Conservation (phyloP, 2,329 filamentous ascomycete genomes). For the Lachnellula willkommii region DNA sequence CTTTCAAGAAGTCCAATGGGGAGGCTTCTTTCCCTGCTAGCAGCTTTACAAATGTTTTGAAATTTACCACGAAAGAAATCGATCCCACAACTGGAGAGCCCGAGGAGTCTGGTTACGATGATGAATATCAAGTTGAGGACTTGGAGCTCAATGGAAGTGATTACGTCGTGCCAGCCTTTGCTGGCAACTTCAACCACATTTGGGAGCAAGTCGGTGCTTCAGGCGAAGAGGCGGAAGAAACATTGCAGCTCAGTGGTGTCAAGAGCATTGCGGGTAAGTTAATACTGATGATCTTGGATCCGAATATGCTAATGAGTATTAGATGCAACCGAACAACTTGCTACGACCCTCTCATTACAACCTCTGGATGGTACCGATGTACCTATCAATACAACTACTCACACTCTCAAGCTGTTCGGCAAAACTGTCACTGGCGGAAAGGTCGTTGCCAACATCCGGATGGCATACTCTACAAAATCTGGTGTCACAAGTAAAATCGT, state of each 20-base stretch:
- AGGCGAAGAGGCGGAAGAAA: constrained; percentile 87
- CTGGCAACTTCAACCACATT: constrained; percentile 89
- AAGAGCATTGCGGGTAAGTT: constrained; percentile 82
- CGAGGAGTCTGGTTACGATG: constrained; percentile 88
- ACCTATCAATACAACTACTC: constrained; percentile 78
- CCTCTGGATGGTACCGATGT: constrained; percentile 93
- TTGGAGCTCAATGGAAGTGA: constrained; percentile 87
- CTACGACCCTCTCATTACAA: constrained; percentile 81
- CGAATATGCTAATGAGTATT: constrained; percentile 23
- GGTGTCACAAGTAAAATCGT: constrained; percentile 96
- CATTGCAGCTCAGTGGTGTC: constrained; percentile 76
- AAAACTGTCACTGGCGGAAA: constrained; percentile 89
- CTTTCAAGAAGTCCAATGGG: constrained; percentile 78
- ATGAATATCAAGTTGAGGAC: constrained; percentile 95
- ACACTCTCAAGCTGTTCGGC: constrained; percentile 91
- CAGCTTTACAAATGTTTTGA: constrained; percentile 86
- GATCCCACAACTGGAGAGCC: constrained; percentile 90
- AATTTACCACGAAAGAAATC: constrained; percentile 97
- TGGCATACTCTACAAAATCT: constrained; percentile 89
- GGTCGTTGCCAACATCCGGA: constrained; percentile 80
- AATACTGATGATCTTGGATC: neutral
- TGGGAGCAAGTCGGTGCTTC: constrained; percentile 91
- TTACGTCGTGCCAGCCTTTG: constrained; percentile 89
- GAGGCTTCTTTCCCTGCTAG: constrained; percentile 71
- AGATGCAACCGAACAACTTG: constrained; percentile 91